Evolutionary conservation across 768 basidiomycete genomes (phyloP).

Genomic region (Suillus hirtellus): DNA sequence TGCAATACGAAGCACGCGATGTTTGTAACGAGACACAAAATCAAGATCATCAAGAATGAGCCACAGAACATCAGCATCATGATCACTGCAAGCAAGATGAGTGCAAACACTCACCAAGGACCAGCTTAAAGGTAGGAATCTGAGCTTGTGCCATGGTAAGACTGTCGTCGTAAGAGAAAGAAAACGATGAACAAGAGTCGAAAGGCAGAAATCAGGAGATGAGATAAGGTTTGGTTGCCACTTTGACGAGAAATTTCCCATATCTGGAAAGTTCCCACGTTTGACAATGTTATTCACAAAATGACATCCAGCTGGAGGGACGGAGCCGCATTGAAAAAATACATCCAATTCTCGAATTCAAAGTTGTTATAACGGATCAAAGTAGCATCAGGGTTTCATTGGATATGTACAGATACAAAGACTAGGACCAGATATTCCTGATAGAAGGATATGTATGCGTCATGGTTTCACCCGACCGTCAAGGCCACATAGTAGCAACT

Average conservation of each 20-base stretch:
- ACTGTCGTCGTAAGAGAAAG: slow-evolving; percentile 25
- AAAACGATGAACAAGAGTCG: slow-evolving; percentile 25
- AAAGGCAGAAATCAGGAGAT: slow-evolving; percentile 34
- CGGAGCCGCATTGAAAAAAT: too few species aligned
- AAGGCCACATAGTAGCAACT: slow-evolving; percentile 74
- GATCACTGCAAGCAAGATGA: slow-evolving; percentile 18
- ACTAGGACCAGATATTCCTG: background rate
- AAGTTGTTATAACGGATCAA: background rate
- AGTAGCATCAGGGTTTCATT: background rate
- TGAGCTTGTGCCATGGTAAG: slow-evolving; percentile 42
- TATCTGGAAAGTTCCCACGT: slow-evolving; percentile 18
- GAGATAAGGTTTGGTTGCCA: slow-evolving; percentile 40
- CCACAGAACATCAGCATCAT: slow-evolving; percentile 32
- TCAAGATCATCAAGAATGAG: slow-evolving; percentile 50
- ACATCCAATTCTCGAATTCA: too few species aligned
- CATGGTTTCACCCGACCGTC: slow-evolving; percentile 86
- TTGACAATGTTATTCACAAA: background rate
- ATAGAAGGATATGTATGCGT: slow-evolving; percentile 49
- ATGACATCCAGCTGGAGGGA: too few species aligned
- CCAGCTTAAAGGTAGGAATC: slow-evolving; percentile 96
- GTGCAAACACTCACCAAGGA: slow-evolving; percentile 71
- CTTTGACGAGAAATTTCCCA: slow-evolving; percentile 22
- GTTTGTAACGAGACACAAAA: slow-evolving; percentile 14
- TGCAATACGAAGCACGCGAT: slow-evolving; percentile 11
- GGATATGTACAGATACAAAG: background rate